A percentile compares a stretch with the other conserved stretches of the same genome.
These are phyloP conservation scores for Tulasnella sp. DNA, from an alignment of 768 basidiomycete genomes.

Conservation along the genomic window DNA sequence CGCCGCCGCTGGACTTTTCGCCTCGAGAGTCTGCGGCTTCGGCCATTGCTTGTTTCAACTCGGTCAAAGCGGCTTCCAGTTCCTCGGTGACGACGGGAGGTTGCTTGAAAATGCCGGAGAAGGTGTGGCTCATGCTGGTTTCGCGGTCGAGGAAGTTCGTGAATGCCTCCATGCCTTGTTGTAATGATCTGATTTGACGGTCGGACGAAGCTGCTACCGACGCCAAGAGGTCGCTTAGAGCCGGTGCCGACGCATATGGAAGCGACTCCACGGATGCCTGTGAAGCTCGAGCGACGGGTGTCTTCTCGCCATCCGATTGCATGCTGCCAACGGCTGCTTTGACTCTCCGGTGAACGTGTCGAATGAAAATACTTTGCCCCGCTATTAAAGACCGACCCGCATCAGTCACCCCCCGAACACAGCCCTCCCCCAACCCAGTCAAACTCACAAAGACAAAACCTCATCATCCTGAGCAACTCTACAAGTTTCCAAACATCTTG, in stretches of 20 bases:
- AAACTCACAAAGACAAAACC: neutral
- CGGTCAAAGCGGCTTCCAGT: neutral
- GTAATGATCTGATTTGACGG: neutral
- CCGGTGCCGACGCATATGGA: neutral
- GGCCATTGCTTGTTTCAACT: neutral
- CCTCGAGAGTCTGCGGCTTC: neutral
- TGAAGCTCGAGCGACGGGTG: neutral
- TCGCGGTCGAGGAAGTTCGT: conserved; percentile 14
- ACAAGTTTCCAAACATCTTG: neutral
- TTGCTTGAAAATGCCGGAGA: neutral
- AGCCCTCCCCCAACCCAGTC: neutral
- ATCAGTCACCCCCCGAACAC: neutral
- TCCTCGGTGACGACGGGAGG: neutral
- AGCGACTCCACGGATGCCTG: neutral
- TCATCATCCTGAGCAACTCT: neutral
- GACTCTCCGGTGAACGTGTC: neutral
- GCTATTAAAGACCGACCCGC: neutral
- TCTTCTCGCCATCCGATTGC: neutral
- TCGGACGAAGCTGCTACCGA: neutral
- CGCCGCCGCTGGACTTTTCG: neutral
- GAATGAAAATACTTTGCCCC: conserved; percentile 2
- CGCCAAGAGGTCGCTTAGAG: neutral
- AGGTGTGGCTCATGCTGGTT: conserved; percentile 2
- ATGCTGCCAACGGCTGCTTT: neutral
- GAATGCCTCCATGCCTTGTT: neutral